Conservation (phyloP, 2,329 filamentous ascomycete species). For the Teratosphaeria epicoccoides region DNA sequence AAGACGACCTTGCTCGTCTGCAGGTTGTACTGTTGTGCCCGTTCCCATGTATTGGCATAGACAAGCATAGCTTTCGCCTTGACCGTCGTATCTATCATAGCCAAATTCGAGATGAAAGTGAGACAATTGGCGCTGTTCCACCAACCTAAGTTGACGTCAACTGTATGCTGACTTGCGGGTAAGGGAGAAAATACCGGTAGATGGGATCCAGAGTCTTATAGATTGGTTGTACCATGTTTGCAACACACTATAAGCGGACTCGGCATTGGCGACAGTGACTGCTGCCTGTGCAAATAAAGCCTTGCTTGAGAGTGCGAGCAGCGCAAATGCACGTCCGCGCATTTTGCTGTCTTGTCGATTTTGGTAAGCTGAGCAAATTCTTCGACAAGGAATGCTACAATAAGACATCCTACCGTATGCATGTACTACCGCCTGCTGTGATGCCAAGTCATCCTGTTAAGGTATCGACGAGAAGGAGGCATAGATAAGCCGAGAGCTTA, state of each 20-base stretch:
- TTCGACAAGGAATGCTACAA: no score
- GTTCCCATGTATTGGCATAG: conserved; percentile 15
- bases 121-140: conserved; percentile 26
- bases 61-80: conserved; percentile 6
- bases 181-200: conserved; percentile 12
- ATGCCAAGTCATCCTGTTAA: no score
- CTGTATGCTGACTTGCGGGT: neutral
- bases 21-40: conserved; percentile 20
- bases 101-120: conserved; percentile 21
- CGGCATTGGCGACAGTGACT: conserved; percentile 14
- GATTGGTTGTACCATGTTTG: conserved; percentile 24
- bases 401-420: no score
- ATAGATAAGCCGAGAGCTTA: no score
- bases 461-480: neutral
- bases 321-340: neutral
- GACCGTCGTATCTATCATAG: conserved; percentile 15
- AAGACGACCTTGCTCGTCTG: conserved; percentile 10
- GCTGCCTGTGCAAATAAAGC: neutral
- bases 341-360: no score
- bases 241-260: conserved; percentile 15
- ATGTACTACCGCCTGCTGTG: no score
- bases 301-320: neutral
- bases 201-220: conserved; percentile 23
- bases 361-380: no score
- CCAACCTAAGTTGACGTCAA: conserved; percentile 11